Percentiles rank a stretch among this genome's conserved stretches.
These are phyloP conservation scores for Pleurotus eryngii DNA, from an alignment of 768 basidiomycete genomes.

Conservation along the genomic window DNA sequence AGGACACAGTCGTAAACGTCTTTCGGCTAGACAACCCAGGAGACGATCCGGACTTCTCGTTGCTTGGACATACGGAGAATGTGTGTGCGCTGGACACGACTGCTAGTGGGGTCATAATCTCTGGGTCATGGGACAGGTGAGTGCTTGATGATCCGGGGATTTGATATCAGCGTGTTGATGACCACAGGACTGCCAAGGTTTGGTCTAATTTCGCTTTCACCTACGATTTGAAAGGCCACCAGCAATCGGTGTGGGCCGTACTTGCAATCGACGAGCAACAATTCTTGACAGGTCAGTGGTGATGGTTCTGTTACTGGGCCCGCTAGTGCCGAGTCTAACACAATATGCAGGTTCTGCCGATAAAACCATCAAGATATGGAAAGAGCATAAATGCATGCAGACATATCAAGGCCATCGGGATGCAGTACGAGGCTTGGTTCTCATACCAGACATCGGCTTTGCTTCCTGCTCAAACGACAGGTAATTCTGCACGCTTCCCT, in stretches of 20 bases:
- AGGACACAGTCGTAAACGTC: slow-evolving; percentile 84
- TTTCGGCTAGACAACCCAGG: slow-evolving; percentile 54
- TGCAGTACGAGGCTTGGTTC: slow-evolving; percentile 82
- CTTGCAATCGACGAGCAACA: slow-evolving; percentile 72
- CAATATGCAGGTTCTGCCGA: slow-evolving; percentile 78
- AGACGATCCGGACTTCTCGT: slow-evolving; percentile 75
- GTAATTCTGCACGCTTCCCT: slow-evolving; percentile 31
- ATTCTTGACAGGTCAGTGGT: slow-evolving; percentile 73
- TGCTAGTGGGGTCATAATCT: slow-evolving; percentile 77
- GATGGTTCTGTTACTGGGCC: neutral
- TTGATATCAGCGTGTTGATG: neutral
- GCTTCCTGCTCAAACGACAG: slow-evolving; percentile 96
- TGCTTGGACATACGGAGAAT: slow-evolving; percentile 89
- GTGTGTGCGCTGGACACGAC: slow-evolving; percentile 81
- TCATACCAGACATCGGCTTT: slow-evolving; percentile 85
- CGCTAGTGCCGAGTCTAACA: neutral
- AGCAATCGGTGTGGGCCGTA: slow-evolving; percentile 94
- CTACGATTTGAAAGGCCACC: slow-evolving; percentile 79
- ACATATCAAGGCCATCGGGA: slow-evolving; percentile 88
- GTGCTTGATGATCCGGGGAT: slow-evolving; percentile 17
- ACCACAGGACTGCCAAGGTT: slow-evolving; percentile 82
- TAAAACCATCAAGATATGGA: slow-evolving; percentile 89
- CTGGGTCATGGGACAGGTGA: slow-evolving; percentile 97
- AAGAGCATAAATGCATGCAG: slow-evolving; percentile 66
- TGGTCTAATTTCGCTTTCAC: slow-evolving; percentile 78